Base-by-base conservation (phyloP, 1,284 basidiomycete species). In the Ustilago esculenta region DNA sequence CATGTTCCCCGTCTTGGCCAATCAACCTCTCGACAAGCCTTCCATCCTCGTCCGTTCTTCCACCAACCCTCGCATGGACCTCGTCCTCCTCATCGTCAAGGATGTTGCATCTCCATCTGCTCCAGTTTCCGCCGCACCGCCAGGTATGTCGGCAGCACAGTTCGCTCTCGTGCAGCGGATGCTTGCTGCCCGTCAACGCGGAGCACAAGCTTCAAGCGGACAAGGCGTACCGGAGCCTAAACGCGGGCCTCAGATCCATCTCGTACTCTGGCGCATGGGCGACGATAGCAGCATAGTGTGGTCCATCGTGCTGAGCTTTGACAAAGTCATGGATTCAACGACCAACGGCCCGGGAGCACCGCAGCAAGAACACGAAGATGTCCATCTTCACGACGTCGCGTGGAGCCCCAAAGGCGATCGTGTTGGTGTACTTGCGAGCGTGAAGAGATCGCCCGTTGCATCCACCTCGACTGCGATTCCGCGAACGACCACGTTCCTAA, bases 21-120 rank as follows among this genome's bases (percentile, higher is more conserved):
- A 64, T 25, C 51, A 58, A 40, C 30, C 20, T 3, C 60, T 69
- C 34, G 59, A 58, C 34, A 69, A 69, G 27, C 45, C 55, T 3
- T 43, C 55, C 14, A 51, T 24, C 10, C 21, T 72, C 18, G 64
- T 73, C 4, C 56, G 46, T n/a, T 37, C 48, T 18, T 57, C 65
- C 27, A 42, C 59, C 47, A 69, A 69, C 45, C 70, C 70, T 39
- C 65, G 70, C 43, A 73, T 69, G 70, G 70, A 73, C 17, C 70
- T 73, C 32, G 57, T 65, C 18, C 45, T 68, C 12, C 54, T 69
- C 39, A 24, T 73, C 51, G 29, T 53, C 40, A 50, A 55, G 32
- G 66, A 69, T 56, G 51, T 48, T n/a, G 46, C 51, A 11, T 35
- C 53, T 17, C 43, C 44, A 4, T 20, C 50, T 3, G 25, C 45